Evolutionary conservation across 441 rosid species (phyloP).

Genomic region (Adansonia gregorii): DNA sequence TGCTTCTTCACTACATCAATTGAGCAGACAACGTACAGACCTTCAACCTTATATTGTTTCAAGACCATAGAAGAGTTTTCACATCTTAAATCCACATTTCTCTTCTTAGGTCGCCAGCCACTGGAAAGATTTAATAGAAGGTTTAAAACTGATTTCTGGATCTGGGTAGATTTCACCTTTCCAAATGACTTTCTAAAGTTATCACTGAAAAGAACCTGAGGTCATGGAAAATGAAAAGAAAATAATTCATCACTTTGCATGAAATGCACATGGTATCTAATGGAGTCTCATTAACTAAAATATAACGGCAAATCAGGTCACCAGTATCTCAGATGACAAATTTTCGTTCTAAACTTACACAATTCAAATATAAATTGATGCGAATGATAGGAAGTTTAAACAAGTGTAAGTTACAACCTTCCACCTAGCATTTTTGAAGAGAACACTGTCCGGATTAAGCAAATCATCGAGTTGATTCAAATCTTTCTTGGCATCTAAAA

Average conservation of each 20-base stretch:
- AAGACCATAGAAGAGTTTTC: conserved; percentile 34
- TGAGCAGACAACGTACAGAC: conserved; percentile 38
- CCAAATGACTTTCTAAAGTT: conserved; percentile 47
- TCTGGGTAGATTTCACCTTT: conserved; percentile 32
- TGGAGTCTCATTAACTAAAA: not conserved
- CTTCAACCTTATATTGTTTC: conserved; percentile 44
- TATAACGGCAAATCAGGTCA: not conserved
- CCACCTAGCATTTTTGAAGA: conserved; percentile 50
- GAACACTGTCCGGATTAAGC: conserved; percentile 38
- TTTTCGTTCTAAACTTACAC: not conserved
- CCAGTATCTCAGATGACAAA: not conserved
- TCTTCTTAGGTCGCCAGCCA: conserved; percentile 55
- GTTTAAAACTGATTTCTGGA: conserved; percentile 34
- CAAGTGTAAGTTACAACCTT: conserved; percentile 36
- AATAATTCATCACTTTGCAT: not conserved
- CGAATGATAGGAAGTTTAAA: not conserved
- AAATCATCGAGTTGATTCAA: conserved; percentile 43
- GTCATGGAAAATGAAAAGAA: not conserved
- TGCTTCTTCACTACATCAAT: conserved; percentile 43
- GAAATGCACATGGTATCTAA: not conserved
- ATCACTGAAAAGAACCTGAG: conserved; percentile 50
- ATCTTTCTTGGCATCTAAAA: conserved; percentile 44
- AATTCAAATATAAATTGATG: not conserved
- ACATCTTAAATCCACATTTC: conserved; percentile 32
- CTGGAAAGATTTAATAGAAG: conserved; percentile 42